These are phyloP conservation scores for Citrullus colocynthis DNA, from an alignment of 306 rosid genomes.

Conservation along the genomic window DNA sequence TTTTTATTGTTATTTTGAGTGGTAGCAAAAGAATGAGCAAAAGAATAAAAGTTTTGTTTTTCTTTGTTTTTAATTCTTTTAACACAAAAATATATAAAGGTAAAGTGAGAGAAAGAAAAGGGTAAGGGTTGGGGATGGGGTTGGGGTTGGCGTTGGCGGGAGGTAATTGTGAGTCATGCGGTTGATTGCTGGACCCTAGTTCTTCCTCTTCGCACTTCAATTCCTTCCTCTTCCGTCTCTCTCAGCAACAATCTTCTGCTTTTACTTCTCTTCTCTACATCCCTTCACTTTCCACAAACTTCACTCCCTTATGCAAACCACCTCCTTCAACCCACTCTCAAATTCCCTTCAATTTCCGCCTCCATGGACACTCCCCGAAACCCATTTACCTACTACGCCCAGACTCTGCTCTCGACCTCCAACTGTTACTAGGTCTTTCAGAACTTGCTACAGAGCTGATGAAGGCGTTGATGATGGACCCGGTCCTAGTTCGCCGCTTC, in stretches of 20 bases:
- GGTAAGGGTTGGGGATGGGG: too few relatives aligned
- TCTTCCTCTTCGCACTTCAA: neutral
- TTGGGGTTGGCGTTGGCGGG: neutral
- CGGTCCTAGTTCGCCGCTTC: slow-evolving; percentile 15
- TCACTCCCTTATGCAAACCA: slow-evolving; percentile 50
- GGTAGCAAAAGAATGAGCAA: too few relatives aligned
- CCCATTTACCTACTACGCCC: slow-evolving; percentile 5
- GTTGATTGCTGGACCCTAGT: neutral
- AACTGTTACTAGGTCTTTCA: slow-evolving; percentile 21
- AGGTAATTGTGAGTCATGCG: neutral
- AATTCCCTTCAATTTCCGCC: slow-evolving; percentile 16
- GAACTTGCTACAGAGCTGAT: slow-evolving; percentile 39
- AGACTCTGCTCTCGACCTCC: slow-evolving; percentile 16
- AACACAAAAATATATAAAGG: too few relatives aligned
- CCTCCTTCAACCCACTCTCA: slow-evolving; percentile 25
- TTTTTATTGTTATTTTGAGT: too few relatives aligned
- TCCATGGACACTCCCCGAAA: slow-evolving; percentile 32
- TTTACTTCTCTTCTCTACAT: neutral
- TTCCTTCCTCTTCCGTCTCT: neutral
- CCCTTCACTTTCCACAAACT: neutral
- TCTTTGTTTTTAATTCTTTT: too few relatives aligned
- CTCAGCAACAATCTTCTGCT: neutral
- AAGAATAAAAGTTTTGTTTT: too few relatives aligned
- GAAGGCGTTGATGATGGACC: slow-evolving; percentile 25
- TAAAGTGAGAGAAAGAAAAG: neutral